Base-by-base conservation (phyloP, 2,329 filamentous ascomycete genomes). In the Pleurostoma richardsiae region DNA sequence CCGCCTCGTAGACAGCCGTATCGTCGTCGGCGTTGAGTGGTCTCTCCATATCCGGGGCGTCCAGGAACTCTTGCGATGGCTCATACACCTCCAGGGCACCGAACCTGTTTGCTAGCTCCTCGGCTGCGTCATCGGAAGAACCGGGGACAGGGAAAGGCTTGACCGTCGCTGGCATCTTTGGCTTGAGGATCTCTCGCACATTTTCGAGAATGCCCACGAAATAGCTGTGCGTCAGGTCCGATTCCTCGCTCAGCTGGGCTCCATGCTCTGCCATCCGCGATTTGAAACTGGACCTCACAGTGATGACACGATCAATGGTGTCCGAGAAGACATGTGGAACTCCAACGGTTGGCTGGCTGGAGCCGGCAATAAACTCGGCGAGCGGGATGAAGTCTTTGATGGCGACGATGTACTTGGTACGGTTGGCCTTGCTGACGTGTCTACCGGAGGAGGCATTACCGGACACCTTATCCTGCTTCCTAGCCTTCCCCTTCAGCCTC, bases 241-340 rank as follows among this genome's bases (percentile, higher is more conserved):
- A 57, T 4, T 54, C 30, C 5, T 49, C 30, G 33, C 59, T 49
- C 3, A 45, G 11, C 10, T 41, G 44, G 19, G 19, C 46, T 4
- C 51, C 52, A 39, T 56, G 43, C 4, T 56, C 27, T 4, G 38
- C 45, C 6, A 65, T 40, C 7, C 53, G 47, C 0, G 26, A 11
- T 1, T 55, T 49, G 39, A 69, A 69, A 1, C 50, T 49, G 27
- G 58, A 52, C 7, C 69, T 61, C 4, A 59, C 44, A 6, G 48
- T n/a, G 30, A 73, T 73, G n/a, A 67, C 58, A 1, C 65, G 60
- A 29, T 65, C 52, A 4, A 75, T 50, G 1, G 66, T 63, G 4
- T 45, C 45, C 1, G 49, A 44, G 30, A 73, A 58, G 5, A 55
- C 51, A 0, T 27, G 19, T 0, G 68, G 65, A 0, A 71, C 56